These are phyloP conservation scores for Tuber indicum DNA, from an alignment of 495 filamentous ascomycete species.

Conservation along the genomic window DNA sequence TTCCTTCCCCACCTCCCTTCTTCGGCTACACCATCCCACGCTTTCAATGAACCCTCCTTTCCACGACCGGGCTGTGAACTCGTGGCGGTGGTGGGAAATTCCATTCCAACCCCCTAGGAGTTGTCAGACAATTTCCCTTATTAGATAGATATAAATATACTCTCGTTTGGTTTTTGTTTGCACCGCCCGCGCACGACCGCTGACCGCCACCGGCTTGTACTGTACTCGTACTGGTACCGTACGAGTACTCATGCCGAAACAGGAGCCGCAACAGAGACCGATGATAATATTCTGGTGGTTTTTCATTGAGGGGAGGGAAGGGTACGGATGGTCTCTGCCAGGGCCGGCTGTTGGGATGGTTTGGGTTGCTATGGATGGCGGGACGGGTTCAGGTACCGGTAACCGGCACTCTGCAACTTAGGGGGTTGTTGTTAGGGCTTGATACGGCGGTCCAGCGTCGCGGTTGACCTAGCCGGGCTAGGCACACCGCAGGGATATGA, in stretches of 20 bases:
- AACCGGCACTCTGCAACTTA: no score
- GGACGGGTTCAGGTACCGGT: no score
- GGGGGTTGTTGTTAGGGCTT: no score
- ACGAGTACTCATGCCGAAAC: background rate
- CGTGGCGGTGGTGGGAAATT: background rate
- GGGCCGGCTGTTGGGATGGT: background rate
- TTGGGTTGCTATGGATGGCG: background rate
- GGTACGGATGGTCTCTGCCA: background rate
- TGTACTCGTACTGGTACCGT: background rate
- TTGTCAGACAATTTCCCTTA: background rate
- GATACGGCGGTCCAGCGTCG: no score
- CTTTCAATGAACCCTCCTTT: background rate
- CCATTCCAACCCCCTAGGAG: background rate
- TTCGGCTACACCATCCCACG: background rate
- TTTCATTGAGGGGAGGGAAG: background rate
- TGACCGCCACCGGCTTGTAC: background rate
- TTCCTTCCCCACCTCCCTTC: background rate
- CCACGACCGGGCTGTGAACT: background rate
- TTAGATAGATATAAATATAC: background rate
- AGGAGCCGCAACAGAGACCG: background rate
- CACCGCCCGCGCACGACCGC: background rate
- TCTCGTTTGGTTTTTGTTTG: background rate
- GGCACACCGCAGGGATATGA: no score
- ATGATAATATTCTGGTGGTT: background rate
- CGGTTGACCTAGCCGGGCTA: no score